A percentile compares a stretch with the other conserved stretches of the same genome.
phyloP scores from a whole-genome alignment of 768 basidiomycete genomes.

The Agaricus blazei region DNA sequence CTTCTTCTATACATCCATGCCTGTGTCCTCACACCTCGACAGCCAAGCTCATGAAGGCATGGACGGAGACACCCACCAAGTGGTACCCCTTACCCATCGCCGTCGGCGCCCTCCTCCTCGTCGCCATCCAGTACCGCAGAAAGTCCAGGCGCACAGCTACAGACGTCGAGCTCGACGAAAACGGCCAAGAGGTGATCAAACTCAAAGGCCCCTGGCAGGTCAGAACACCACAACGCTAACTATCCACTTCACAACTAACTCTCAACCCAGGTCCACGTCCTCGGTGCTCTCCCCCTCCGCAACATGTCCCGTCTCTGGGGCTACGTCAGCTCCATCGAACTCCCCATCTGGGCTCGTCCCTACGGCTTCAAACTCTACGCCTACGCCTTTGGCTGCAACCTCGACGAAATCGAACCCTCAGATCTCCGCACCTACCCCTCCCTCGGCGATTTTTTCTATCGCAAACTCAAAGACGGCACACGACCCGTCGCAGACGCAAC shows the following conservation, averaged over 20 bases:
- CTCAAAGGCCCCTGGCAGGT: constrained; percentile 95
- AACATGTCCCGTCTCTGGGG: constrained; percentile 98
- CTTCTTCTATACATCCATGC: not conserved
- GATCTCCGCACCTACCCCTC: constrained; percentile 79
- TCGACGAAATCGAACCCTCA: constrained; percentile 79
- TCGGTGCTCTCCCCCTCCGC: constrained; percentile 90
- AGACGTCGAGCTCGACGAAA: constrained; percentile 75
- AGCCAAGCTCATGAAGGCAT: constrained; percentile 70
- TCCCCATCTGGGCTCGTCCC: constrained; percentile 95
- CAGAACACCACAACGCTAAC: constrained; percentile 21
- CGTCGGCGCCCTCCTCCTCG: constrained; percentile 84
- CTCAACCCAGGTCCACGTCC: constrained; percentile 78
- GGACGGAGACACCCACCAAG: constrained; percentile 84
- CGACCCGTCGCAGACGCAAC: constrained; percentile 75
- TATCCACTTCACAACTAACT: not conserved
- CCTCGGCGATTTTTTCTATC: constrained; percentile 96
- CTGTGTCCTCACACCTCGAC: not conserved
- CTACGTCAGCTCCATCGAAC: constrained; percentile 86
- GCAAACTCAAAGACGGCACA: constrained; percentile 74
- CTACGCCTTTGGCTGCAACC: constrained; percentile 87
- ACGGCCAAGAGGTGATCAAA: constrained; percentile 75
- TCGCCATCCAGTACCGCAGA: constrained; percentile 71
- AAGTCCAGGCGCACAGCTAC: constrained; percentile 41
- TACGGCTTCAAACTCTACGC: constrained; percentile 84
- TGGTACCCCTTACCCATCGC: constrained; percentile 95